Evolutionary conservation across 2,329 filamentous ascomycete genomes (phyloP).

Genomic region (Aspergillus aculeatinus): DNA sequence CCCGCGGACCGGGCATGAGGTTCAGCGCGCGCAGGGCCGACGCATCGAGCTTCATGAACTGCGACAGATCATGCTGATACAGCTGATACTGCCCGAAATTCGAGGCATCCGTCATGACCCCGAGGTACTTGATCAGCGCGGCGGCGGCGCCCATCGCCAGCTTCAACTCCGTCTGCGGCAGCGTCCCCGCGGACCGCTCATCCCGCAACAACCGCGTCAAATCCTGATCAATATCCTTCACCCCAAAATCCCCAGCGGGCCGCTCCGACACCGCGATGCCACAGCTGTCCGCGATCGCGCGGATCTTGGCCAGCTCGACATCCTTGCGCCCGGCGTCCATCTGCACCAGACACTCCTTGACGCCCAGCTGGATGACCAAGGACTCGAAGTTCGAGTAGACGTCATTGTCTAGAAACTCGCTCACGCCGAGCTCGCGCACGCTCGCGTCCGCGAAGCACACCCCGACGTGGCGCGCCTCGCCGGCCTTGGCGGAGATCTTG

Average conservation of each 20-base stretch:
- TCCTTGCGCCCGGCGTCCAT: slow-evolving; percentile 78
- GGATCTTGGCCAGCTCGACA: slow-evolving; percentile 80
- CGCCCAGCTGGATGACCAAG: slow-evolving; percentile 90
- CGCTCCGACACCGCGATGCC: slow-evolving; percentile 86
- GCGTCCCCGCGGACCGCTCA: slow-evolving; percentile 70
- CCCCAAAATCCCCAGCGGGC: slow-evolving; percentile 73
- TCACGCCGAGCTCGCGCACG: slow-evolving; percentile 90
- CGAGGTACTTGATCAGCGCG: slow-evolving; percentile 90
- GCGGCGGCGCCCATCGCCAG: slow-evolving; percentile 94
- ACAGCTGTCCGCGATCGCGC: slow-evolving; percentile 86
- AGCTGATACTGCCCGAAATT: slow-evolving; percentile 98
- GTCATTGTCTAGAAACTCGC: slow-evolving; percentile 98
- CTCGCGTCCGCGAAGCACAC: slow-evolving; percentile 98
- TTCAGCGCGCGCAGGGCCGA: slow-evolving; percentile 92
- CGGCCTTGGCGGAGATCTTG: slow-evolving; percentile 84
- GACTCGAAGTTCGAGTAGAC: slow-evolving; percentile 98
- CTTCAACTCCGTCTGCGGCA: slow-evolving; percentile 90
- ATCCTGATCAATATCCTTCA: slow-evolving; percentile 93
- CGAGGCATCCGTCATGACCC: slow-evolving; percentile 81
- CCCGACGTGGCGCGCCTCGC: slow-evolving; percentile 80
- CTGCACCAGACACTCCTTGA: slow-evolving; percentile 89
- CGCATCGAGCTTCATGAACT: slow-evolving; percentile 98
- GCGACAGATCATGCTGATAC: slow-evolving; percentile 93
- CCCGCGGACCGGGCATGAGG: slow-evolving; percentile 90
- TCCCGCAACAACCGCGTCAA: slow-evolving; percentile 83